Evolutionary conservation across 169 alveolate species (phyloP), one percentile per base, ranked within the genome.

Genomic region (Cryptosporidium ryanae): DNA sequence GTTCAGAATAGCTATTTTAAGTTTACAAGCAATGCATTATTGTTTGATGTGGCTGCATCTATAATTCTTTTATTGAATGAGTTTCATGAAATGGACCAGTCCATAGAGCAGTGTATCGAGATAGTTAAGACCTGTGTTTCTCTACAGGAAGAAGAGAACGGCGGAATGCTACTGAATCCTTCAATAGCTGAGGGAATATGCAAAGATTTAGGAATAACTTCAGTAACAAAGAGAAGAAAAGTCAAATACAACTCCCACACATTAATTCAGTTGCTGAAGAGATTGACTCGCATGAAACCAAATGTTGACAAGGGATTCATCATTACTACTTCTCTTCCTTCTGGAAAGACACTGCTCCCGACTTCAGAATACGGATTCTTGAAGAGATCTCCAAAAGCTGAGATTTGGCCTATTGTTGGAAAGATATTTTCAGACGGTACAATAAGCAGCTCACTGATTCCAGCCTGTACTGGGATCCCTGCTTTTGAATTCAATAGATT

Each of bases 11-110:
- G 87, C 13, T 76, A 76, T 61, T 17, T 44, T 13, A 76, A 76
- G 63, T 29, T 57, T 18, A 76, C 31, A 12, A 21, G 63, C 0
- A 55, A 54, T 1, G 31, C 70, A n/a, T 43, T 76, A 48, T 52
- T 76, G 17, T 76, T 43, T 76, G 87, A 76, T 59, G 17, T 61
- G 23, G 87, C 87, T 10, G 87, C 87, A 23, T 23, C 87, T 0
- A 46, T 61, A 13, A 76, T 76, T 18, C 44, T 76, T 31, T 21
- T 76, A 13, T 48, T 76, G 27, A 76, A 76, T 76, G 87, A 76
- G 23, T 29, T 76, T 21, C 76, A 76, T 31, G 27, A 15, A 13
- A 59, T 25, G 38, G 87, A 76, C 25, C 87, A 76, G 2, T 76
- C 87, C 18, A 3, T 76, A 59, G 71, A 59, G 21, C 87, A 76